phyloP scores from a whole-genome alignment of 371 early-diverging fungal genomes.

The Haplosporangium sp. region DNA sequence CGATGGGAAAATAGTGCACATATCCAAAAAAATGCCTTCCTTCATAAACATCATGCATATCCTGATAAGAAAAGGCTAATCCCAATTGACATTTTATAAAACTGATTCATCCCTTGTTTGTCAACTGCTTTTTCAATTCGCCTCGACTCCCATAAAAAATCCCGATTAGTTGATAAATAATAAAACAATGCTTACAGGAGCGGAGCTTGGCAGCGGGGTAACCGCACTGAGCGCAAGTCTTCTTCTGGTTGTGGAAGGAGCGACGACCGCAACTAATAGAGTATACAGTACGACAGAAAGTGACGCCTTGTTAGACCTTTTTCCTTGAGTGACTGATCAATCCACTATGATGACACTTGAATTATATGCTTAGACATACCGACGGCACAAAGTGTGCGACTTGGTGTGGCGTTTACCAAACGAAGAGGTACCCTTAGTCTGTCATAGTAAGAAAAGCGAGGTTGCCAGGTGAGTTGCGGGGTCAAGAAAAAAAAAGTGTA shows the following conservation, averaged over 20 bases:
- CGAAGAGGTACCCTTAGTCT: slow-evolving; percentile 99
- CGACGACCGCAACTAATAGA: slow-evolving; percentile 90
- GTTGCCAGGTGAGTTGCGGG: slow-evolving; percentile 5
- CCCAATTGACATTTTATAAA: background rate
- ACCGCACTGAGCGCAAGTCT: slow-evolving; percentile 99
- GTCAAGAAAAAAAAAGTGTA: slow-evolving; percentile 2
- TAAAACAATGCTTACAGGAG: slow-evolving; percentile 76
- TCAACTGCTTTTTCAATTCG: background rate
- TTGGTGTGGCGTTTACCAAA: slow-evolving; percentile 99
- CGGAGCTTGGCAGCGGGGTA: slow-evolving; percentile 99
- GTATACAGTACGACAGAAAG: background rate
- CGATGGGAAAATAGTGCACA: background rate
- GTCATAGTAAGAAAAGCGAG: slow-evolving; percentile 11
- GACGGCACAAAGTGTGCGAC: slow-evolving; percentile 98
- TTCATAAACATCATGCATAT: background rate
- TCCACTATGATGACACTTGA: background rate
- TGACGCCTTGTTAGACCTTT: background rate
- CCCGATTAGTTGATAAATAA: background rate
- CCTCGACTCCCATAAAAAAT: background rate
- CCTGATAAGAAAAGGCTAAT: background rate
- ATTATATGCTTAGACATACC: slow-evolving; percentile 60
- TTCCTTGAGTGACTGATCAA: slow-evolving; percentile 1
- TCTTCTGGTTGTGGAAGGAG: slow-evolving; percentile 99
- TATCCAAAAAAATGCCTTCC: background rate
- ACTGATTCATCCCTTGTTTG: background rate